Percentiles rank a stretch among this genome's conserved stretches.
phyloP scores from a whole-genome alignment of 768 basidiomycete genomes.

The Kwoniella bestiolae region DNA sequence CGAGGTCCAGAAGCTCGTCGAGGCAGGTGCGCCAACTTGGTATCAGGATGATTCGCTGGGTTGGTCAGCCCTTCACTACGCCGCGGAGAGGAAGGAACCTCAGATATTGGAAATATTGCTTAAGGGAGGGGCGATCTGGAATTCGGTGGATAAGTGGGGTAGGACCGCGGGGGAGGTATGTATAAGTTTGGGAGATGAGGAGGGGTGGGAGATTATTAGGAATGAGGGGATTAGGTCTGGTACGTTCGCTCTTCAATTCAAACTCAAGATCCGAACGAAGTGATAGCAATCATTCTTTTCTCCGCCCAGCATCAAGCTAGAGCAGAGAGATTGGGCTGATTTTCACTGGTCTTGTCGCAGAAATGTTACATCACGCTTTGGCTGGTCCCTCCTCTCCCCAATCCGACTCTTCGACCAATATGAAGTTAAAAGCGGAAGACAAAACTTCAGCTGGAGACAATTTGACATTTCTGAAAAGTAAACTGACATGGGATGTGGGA shows the following conservation, averaged over 20 bases:
- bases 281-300: too few species aligned
- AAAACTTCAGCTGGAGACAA: slow-evolving; percentile 56
- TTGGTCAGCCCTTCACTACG: slow-evolving; percentile 83
- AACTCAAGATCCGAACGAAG: too few species aligned
- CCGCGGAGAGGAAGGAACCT: slow-evolving; percentile 66
- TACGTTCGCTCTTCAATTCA: slow-evolving; percentile 61
- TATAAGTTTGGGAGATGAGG: slow-evolving; percentile 76
- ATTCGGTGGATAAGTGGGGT: slow-evolving; percentile 80
- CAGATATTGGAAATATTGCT: slow-evolving; percentile 71
- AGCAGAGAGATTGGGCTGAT: too few species aligned
- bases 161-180: slow-evolving; percentile 90
- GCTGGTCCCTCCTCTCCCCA: slow-evolving; percentile 35
- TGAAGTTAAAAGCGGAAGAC: slow-evolving; percentile 50
- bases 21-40: slow-evolving; percentile 73
- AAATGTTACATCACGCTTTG: slow-evolving; percentile 54
- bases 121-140: slow-evolving; percentile 87
- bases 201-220: slow-evolving; percentile 77
- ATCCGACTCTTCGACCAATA: slow-evolving; percentile 23
- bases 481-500: slow-evolving; percentile 71
- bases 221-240: slow-evolving; percentile 92
- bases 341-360: too few species aligned
- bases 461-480: slow-evolving; percentile 70
- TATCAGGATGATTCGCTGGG: slow-evolving; percentile 81
- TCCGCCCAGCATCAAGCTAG: too few species aligned
- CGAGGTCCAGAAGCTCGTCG: slow-evolving; percentile 48